Conservation (phyloP, 1,139 yeast genomes). For the Taphrina wiesneri region DNA sequence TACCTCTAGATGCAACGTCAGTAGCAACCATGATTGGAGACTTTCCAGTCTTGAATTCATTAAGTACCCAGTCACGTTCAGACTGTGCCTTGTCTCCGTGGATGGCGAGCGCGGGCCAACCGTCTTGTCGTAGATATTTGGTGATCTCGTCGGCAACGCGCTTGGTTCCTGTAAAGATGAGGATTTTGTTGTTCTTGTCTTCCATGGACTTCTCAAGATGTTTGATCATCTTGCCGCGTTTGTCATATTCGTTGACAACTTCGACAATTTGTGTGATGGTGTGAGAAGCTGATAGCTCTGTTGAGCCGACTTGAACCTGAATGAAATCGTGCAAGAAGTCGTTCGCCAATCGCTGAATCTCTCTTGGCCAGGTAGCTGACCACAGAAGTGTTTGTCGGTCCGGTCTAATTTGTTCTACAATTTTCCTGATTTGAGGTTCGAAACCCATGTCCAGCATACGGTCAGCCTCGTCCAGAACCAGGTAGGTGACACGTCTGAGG, state of each 20-base stretch:
- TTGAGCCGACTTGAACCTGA: constrained; percentile 94
- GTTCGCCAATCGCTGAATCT: constrained; percentile 85
- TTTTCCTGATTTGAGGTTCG: constrained; percentile 94
- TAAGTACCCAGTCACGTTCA: constrained; percentile 98
- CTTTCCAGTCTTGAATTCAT: constrained; percentile 86
- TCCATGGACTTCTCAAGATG: constrained; percentile 83
- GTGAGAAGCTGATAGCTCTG: constrained; percentile 94
- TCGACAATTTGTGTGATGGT: constrained; percentile 92
- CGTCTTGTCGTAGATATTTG: constrained; percentile 86
- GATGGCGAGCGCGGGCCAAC: constrained; percentile 98
- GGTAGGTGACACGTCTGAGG: constrained; percentile 91
- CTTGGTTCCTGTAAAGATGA: constrained; percentile 91
- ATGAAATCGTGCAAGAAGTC: constrained; percentile 91
- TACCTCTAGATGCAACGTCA: constrained; percentile 99
- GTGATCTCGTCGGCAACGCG: constrained; percentile 97
- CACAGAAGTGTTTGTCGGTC: constrained; percentile 98
- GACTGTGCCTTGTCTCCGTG: constrained; percentile 98
- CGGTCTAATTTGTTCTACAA: constrained; percentile 92
- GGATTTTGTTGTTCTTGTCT: constrained; percentile 72
- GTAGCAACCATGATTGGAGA: constrained; percentile 98
- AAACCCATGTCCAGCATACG: constrained; percentile 93
- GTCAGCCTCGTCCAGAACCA: constrained; percentile 90
- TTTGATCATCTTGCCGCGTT: constrained; percentile 84
- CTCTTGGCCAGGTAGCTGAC: constrained; percentile 99
- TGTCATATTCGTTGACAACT: constrained; percentile 86